phyloP scores from a whole-genome alignment of 2,329 filamentous ascomycete genomes.

The Penicillium psychrosexuale region DNA sequence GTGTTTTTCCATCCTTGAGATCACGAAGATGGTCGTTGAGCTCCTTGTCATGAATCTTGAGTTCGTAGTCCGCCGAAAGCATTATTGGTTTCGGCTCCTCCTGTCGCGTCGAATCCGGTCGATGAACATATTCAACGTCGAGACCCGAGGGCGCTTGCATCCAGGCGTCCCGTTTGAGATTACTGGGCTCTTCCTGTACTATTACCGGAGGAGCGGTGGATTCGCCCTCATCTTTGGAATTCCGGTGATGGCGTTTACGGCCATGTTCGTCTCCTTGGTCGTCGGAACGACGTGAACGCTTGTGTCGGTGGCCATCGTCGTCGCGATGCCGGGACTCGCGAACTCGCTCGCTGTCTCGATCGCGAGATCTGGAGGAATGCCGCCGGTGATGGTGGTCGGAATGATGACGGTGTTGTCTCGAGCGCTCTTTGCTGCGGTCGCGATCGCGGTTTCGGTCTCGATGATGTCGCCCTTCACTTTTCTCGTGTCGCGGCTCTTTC shows the following conservation, averaged over 20 bases:
- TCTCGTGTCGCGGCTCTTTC: conserved; percentile 37
- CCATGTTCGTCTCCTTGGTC: conserved; percentile 52
- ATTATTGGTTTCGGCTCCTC: conserved; percentile 41
- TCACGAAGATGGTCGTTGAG: conserved; percentile 70
- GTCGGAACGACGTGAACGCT: conserved; percentile 59
- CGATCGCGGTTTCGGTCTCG: conserved; percentile 30
- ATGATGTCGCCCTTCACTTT: conserved; percentile 37
- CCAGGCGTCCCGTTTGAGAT: conserved; percentile 76
- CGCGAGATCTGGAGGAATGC: conserved; percentile 38
- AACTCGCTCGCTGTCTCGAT: conserved; percentile 35
- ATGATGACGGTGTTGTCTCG: conserved; percentile 31
- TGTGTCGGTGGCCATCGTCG: conserved; percentile 59
- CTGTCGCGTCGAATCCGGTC: conserved; percentile 59
- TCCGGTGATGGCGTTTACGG: conserved; percentile 48
- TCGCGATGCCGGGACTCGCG: conserved; percentile 45
- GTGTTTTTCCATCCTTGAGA: conserved; percentile 55
- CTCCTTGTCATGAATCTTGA: conserved; percentile 75
- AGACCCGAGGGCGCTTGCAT: conserved; percentile 85
- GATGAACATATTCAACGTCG: conserved; percentile 70
- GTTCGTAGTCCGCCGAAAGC: conserved; percentile 58
- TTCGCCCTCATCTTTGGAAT: conserved; percentile 43
- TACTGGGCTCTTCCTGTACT: conserved; percentile 42
- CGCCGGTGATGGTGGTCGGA: conserved; percentile 44
- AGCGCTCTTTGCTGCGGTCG: conserved; percentile 44
- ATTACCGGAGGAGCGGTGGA: conserved; percentile 27